Evolutionary conservation across 1,284 basidiomycete species (phyloP).

Genomic region (Heterobasidion parviporum): DNA sequence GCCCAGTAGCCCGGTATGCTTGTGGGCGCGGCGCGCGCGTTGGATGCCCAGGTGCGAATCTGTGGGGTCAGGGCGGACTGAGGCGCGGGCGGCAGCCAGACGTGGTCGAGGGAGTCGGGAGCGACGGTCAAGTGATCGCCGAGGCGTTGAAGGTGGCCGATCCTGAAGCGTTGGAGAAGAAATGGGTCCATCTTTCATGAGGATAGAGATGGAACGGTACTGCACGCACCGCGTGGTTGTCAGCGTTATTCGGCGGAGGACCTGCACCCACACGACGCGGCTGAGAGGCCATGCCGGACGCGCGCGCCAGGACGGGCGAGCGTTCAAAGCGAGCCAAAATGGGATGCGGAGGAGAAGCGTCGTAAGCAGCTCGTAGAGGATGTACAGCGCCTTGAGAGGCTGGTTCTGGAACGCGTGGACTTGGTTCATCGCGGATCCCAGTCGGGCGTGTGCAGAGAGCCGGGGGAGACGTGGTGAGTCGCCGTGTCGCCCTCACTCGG

Average conservation of each 20-base stretch:
- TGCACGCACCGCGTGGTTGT: neutral
- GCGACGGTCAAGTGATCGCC: conserved; percentile 8
- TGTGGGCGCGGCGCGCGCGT: conserved; percentile 17
- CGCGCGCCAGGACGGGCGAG: neutral
- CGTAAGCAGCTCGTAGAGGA: conserved; percentile 7
- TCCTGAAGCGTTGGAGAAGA: neutral
- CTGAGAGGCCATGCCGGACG: conserved; percentile 8
- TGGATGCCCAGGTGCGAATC: conserved; percentile 13
- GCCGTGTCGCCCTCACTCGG: too few relatives aligned
- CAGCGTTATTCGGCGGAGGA: neutral
- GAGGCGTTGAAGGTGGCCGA: conserved; percentile 3
- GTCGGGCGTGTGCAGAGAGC: too few relatives aligned
- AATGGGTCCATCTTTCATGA: neutral
- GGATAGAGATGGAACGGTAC: neutral
- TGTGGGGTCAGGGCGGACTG: conserved; percentile 14
- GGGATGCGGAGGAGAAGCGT: conserved; percentile 15
- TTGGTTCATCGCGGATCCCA: too few relatives aligned
- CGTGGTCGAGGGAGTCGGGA: neutral
- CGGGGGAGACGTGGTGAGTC: too few relatives aligned
- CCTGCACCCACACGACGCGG: conserved; percentile 4
- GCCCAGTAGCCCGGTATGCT: conserved; percentile 33
- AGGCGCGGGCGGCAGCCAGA: conserved; percentile 7
- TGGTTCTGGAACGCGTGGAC: conserved; percentile 5
- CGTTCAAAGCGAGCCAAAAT: conserved; percentile 12
- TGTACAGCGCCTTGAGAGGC: conserved; percentile 16